Conservation (phyloP, 495 filamentous ascomycete species). For the Aspergillus taichungensis region DNA sequence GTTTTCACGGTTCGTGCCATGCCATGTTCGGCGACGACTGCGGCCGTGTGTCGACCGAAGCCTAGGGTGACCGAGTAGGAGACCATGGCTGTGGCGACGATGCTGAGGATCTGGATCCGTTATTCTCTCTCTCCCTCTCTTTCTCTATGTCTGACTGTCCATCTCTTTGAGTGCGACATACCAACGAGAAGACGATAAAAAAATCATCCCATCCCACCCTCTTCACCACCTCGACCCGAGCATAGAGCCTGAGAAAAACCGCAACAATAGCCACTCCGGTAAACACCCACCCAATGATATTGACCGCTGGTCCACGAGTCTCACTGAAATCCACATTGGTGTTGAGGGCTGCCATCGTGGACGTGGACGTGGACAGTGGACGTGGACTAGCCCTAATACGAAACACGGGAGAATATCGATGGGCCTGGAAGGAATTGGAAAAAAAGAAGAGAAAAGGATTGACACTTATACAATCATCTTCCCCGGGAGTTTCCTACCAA, state of each 20-base stretch:
- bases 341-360: conserved; percentile 7
- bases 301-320: conserved; percentile 6
- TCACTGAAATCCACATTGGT: conserved; percentile 15
- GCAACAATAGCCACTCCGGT: conserved; percentile 11
- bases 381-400: background rate
- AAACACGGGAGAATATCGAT: background rate
- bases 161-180: background rate
- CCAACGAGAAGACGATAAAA: conserved; percentile 20
- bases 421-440: no score
- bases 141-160: no score
- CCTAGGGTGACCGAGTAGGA: conserved; percentile 15
- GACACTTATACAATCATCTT: no score
- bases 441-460: no score
- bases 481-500: no score
- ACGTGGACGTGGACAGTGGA: no score
- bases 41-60: conserved; percentile 16
- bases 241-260: conserved; percentile 11
- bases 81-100: conserved; percentile 14
- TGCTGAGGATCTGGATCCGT: conserved; percentile 12
- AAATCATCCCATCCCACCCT: conserved; percentile 15
- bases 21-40: conserved; percentile 14
- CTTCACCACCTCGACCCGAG: conserved; percentile 4
- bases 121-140: background rate
- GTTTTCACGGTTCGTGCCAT: conserved; percentile 3
- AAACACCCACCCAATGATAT: conserved; percentile 13